Percentiles rank a stretch among this genome's conserved stretches.
phyloP scores from a whole-genome alignment of 179 eudicot species.

The Beta corolliflora region DNA sequence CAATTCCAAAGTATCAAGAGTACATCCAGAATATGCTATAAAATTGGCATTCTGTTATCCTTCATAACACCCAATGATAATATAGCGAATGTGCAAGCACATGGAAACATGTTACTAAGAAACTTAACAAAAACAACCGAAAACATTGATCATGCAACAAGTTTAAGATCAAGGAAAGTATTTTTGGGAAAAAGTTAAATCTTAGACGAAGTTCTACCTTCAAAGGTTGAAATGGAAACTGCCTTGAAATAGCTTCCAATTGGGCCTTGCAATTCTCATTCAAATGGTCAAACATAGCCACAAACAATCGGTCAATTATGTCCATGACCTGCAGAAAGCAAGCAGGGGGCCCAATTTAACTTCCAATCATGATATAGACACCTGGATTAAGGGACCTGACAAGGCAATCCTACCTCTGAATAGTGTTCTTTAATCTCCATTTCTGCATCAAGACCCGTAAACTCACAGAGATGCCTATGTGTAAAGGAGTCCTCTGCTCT shows the following conservation, averaged over 20 bases:
- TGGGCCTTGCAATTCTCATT: constrained; percentile 63
- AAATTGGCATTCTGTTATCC: constrained; percentile 4
- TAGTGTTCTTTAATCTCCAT: constrained; percentile 94
- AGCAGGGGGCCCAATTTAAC: not conserved
- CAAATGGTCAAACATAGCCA: constrained; percentile 69
- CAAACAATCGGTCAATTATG: constrained; percentile 73
- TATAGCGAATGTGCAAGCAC: not conserved
- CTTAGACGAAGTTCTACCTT: constrained; percentile 41
- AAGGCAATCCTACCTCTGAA: constrained; percentile 63
- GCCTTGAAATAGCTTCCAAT: constrained; percentile 73
- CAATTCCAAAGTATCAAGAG: constrained; percentile 10
- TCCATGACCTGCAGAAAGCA: constrained; percentile 79
- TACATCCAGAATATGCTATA: not conserved
- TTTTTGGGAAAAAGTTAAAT: not conserved
- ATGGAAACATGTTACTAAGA: not conserved
- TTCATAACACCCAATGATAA: not conserved
- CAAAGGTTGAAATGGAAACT: constrained; percentile 72
- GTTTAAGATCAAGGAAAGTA: not conserved
- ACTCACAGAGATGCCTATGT: constrained; percentile 90
- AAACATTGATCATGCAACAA: not conserved
- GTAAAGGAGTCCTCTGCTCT: constrained; percentile 96
- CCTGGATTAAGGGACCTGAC: not conserved
- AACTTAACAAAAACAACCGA: not conserved
- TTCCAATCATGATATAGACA: not conserved
- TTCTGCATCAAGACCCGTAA: constrained; percentile 94